Percentiles rank a stretch among this genome's conserved stretches.
phyloP scores from a whole-genome alignment of 768 basidiomycete genomes.

The Trametes cubensis region DNA sequence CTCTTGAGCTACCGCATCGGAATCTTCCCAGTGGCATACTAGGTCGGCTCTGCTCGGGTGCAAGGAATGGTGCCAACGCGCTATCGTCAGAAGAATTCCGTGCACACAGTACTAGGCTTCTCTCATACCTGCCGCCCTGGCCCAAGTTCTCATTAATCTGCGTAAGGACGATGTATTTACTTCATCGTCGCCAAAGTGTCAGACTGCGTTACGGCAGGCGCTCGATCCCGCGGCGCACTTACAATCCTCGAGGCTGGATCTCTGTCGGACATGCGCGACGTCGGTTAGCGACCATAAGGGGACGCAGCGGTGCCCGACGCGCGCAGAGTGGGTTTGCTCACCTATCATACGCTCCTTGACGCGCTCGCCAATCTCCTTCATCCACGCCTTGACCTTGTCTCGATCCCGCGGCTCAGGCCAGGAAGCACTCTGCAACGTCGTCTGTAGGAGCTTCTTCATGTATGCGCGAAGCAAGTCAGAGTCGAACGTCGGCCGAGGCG shows the following conservation, averaged over 20 bases:
- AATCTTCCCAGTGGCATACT: constrained; percentile 87
- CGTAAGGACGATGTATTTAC: constrained; percentile 86
- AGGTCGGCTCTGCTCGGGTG: constrained; percentile 64
- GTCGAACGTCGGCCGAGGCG: constrained; percentile 63
- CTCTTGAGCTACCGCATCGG: constrained; percentile 76
- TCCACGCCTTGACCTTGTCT: constrained; percentile 73
- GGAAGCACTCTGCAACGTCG: constrained; percentile 61
- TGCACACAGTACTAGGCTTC: constrained; percentile 3
- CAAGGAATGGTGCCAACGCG: neutral
- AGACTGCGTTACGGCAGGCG: constrained; percentile 11
- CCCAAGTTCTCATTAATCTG: constrained; percentile 84
- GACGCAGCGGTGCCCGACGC: neutral
- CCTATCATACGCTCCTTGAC: constrained; percentile 83
- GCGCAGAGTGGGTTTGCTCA: constrained; percentile 27
- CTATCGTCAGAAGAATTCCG: constrained; percentile 3
- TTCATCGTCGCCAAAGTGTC: constrained; percentile 35
- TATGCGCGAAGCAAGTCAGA: constrained; percentile 72
- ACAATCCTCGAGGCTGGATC: constrained; percentile 83
- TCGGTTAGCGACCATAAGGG: constrained; percentile 4
- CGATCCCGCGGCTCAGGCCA: constrained; percentile 75
- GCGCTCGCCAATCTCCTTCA: constrained; percentile 82
- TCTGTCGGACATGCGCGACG: constrained; percentile 39
- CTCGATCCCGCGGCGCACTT: constrained; percentile 40
- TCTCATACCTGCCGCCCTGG: constrained; percentile 78
- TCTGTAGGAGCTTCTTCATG: constrained; percentile 78